phyloP scores from a whole-genome alignment of 257 asterid genomes.

The Solanum arcanum region DNA sequence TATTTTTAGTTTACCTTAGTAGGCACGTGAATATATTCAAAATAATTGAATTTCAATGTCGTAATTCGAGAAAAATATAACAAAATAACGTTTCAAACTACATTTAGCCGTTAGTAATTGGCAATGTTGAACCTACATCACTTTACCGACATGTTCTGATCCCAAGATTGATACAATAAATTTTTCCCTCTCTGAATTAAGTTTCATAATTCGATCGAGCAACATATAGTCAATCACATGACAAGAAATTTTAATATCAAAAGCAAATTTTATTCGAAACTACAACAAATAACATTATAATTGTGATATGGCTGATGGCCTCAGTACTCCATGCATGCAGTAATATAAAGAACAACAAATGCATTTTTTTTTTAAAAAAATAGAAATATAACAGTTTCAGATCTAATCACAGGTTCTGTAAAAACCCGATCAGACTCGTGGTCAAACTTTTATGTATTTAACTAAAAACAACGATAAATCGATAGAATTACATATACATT shows the following conservation, averaged over 20 bases:
- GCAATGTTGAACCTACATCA: not conserved
- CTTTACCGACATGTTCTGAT: no score
- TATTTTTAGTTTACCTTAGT: no score
- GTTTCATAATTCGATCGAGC: no score
- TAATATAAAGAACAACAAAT: not conserved
- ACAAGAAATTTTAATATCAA: not conserved
- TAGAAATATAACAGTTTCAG: not conserved
- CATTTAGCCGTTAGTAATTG: no score
- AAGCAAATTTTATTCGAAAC: not conserved
- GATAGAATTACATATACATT: not conserved
- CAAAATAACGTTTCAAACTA: no score
- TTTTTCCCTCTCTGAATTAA: no score
- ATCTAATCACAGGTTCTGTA: not conserved
- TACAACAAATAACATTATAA: not conserved
- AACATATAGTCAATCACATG: not conserved
- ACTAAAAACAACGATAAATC: no score
- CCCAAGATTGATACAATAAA: no score
- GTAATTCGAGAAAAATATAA: no score
- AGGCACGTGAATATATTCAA: no score
- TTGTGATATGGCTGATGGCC: not conserved
- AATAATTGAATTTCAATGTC: no score
- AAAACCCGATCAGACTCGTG: not conserved
- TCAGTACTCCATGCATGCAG: not conserved
- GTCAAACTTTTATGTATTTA: not conserved
- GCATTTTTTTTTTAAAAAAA: not conserved